Percentiles rank a stretch among this genome's conserved stretches.
These are phyloP conservation scores for Amphirosellinia nigrospora DNA, from an alignment of 495 filamentous ascomycete species.

Conservation along the genomic window DNA sequence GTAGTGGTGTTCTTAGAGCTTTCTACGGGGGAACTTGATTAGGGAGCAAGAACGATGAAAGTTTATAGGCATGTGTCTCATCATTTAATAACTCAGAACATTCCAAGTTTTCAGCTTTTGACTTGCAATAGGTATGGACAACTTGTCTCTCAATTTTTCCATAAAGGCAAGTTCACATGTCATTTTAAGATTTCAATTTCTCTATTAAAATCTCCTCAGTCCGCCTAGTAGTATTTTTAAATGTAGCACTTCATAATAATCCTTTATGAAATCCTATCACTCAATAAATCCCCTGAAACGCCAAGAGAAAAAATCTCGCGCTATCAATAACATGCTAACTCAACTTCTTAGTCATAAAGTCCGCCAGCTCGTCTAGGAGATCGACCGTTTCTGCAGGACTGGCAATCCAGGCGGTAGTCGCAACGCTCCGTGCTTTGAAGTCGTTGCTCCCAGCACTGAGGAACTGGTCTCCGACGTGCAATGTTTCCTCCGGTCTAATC, in stretches of 20 bases:
- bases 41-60: not conserved
- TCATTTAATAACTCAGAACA: not conserved
- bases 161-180: not conserved
- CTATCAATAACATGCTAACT: constrained; percentile 26
- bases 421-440: constrained; percentile 80
- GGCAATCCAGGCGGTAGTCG: constrained; percentile 85
- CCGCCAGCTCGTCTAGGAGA: constrained; percentile 80
- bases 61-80: not conserved
- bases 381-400: constrained; percentile 88
- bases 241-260: not conserved
- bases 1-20: not conserved
- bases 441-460: constrained; percentile 94
- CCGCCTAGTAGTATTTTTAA: not conserved
- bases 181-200: not conserved
- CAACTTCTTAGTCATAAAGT: constrained; percentile 59
- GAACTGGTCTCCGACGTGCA: constrained; percentile 97
- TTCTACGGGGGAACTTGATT: not conserved
- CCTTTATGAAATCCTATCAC: not conserved
- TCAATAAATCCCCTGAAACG: not conserved
- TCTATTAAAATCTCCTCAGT: not conserved
- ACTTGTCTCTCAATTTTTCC: not conserved
- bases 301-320: not conserved
- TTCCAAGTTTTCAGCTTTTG: not conserved
- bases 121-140: not conserved
- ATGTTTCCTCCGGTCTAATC: constrained; percentile 60